Evolutionary conservation across 2,329 filamentous ascomycete genomes (phyloP).

Genomic region (Ophiosphaerella korrae): DNA sequence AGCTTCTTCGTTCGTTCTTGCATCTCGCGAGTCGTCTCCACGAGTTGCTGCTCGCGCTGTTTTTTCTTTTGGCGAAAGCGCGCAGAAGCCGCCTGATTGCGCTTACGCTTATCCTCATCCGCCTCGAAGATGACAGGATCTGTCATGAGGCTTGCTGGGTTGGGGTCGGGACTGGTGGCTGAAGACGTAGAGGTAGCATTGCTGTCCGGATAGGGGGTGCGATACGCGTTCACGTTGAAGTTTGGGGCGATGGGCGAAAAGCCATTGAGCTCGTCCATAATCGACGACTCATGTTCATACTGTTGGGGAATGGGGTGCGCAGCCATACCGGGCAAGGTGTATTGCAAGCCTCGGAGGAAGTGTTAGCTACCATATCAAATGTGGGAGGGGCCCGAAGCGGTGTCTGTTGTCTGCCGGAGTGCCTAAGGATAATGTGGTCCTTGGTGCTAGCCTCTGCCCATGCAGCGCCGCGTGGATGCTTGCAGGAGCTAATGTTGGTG

Average conservation of each 20-base stretch:
- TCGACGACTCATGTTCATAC: constrained; percentile 30
- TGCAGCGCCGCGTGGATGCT: constrained; percentile 22
- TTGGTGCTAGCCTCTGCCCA: background rate
- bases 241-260: constrained; percentile 34
- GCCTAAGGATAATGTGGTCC: no score
- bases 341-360: constrained; percentile 31
- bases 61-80: constrained; percentile 96
- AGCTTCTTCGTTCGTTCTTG: constrained; percentile 76
- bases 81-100: constrained; percentile 86
- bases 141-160: constrained; percentile 15
- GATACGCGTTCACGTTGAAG: constrained; percentile 32
- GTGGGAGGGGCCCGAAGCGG: no score
- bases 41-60: constrained; percentile 82
- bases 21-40: constrained; percentile 66
- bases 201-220: constrained; percentile 41
- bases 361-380: constrained; percentile 30
- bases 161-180: constrained; percentile 29
- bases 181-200: constrained; percentile 36
- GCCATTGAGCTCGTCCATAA: constrained; percentile 37
- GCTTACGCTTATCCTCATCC: constrained; percentile 87
- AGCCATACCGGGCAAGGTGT: constrained; percentile 37
- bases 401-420: no score
- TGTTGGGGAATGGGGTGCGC: constrained; percentile 26
- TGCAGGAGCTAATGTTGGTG: constrained; percentile 8
- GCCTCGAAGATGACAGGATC: constrained; percentile 53